These are phyloP conservation scores for Singerocomus rubriflavus DNA, from an alignment of 1,284 basidiomycete genomes.

Conservation along the genomic window DNA sequence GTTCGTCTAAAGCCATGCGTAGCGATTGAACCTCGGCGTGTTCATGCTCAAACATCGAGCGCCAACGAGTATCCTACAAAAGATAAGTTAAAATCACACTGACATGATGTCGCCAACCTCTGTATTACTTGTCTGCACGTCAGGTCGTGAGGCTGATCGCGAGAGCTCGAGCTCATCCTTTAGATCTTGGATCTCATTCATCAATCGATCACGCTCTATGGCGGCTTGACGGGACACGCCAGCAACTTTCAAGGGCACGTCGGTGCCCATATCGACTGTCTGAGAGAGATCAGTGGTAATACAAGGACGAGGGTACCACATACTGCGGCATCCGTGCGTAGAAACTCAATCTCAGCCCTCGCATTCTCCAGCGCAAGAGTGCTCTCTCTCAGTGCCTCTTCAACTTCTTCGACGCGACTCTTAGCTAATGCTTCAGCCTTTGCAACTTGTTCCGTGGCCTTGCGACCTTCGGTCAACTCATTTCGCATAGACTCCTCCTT, in stretches of 20 bases:
- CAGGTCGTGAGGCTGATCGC: conserved; percentile 18
- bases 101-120: conserved; percentile 14
- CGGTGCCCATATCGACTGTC: conserved; percentile 27
- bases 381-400: conserved; percentile 86
- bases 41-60: conserved; percentile 39
- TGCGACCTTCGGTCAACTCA: conserved; percentile 61
- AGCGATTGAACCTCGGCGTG: conserved; percentile 38
- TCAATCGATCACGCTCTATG: conserved; percentile 44
- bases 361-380: conserved; percentile 88
- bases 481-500: conserved; percentile 70
- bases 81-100: conserved; percentile 20
- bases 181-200: conserved; percentile 53
- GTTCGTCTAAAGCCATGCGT: conserved; percentile 43
- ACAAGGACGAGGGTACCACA: conserved; percentile 30
- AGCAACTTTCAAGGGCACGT: conserved; percentile 33
- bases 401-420: conserved; percentile 73
- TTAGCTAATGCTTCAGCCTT: conserved; percentile 64
- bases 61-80: conserved; percentile 30
- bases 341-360: conserved; percentile 84
- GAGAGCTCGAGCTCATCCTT: conserved; percentile 45
- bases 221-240: conserved; percentile 42
- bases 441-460: conserved; percentile 60
- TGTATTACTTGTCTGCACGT: conserved; percentile 1
- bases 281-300: conserved; percentile 9
- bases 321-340: conserved; percentile 77